Evolutionary conservation across 1,139 yeast genomes (phyloP).

Genomic region (Nadsonia starkeyi-henricii): DNA sequence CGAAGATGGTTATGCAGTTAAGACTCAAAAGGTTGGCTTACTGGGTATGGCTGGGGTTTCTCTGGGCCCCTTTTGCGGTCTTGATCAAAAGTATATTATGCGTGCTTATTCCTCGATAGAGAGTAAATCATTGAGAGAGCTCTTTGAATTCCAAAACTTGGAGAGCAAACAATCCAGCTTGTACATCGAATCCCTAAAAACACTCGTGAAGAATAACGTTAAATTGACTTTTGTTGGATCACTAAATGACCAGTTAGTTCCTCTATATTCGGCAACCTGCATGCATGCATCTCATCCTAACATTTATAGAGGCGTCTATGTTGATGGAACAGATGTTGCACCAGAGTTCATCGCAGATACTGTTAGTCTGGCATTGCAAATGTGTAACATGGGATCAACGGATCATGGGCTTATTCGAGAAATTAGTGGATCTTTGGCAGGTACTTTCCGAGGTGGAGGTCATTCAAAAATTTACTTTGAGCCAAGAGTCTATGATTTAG

Average conservation of each 20-base stretch:
- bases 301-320: constrained; percentile 74
- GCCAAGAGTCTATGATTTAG: constrained; percentile 69
- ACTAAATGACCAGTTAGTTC: constrained; percentile 83
- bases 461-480: constrained; percentile 85
- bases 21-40: constrained; percentile 38
- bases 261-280: constrained; percentile 77
- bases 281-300: constrained; percentile 79
- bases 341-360: constrained; percentile 41
- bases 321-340: constrained; percentile 52
- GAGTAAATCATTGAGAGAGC: constrained; percentile 68
- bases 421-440: constrained; percentile 69
- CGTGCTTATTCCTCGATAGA: constrained; percentile 86
- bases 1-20: constrained; percentile 46
- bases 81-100: constrained; percentile 69
- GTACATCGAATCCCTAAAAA: constrained; percentile 52
- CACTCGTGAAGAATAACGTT: constrained; percentile 53
- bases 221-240: constrained; percentile 76
- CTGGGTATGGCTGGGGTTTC: constrained; percentile 94
- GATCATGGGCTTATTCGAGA: constrained; percentile 48
- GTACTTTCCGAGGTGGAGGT: constrained; percentile 91
- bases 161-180: constrained; percentile 58
- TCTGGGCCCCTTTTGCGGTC: constrained; percentile 85
- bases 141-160: constrained; percentile 75
- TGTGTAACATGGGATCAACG: constrained; percentile 24
- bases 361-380: constrained; percentile 30